These are phyloP conservation scores for Gossypium australe DNA, from an alignment of 345 rosid genomes.

Conservation along the genomic window DNA sequence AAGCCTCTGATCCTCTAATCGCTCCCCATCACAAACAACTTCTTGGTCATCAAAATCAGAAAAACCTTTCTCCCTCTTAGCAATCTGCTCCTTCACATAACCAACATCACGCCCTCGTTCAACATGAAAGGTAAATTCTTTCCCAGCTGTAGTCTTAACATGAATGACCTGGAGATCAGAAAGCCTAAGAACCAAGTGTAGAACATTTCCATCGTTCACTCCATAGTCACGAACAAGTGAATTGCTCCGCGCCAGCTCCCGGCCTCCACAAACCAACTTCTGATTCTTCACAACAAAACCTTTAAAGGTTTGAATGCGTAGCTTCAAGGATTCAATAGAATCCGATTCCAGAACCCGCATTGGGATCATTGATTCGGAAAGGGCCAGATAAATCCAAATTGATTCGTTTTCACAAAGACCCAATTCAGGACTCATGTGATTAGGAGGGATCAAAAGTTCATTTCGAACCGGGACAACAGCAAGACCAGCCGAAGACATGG, in stretches of 20 bases:
- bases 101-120: slow-evolving; percentile 65
- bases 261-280: slow-evolving; percentile 64
- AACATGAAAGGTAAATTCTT: slow-evolving; percentile 49
- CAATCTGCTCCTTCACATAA: slow-evolving; percentile 62
- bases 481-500: slow-evolving; percentile 59
- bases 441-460: slow-evolving; percentile 31
- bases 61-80: slow-evolving; percentile 40
- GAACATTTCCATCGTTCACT: slow-evolving; percentile 57
- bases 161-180: slow-evolving; percentile 62
- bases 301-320: slow-evolving; percentile 54
- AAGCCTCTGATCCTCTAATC: slow-evolving; percentile 57
- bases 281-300: slow-evolving; percentile 74
- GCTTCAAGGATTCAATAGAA: slow-evolving; percentile 63
- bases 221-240: slow-evolving; percentile 73
- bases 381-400: slow-evolving; percentile 38
- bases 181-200: slow-evolving; percentile 73
- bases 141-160: slow-evolving; percentile 53
- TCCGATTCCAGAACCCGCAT: slow-evolving; percentile 60
- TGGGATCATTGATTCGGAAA: slow-evolving; percentile 39
- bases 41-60: slow-evolving; percentile 57
- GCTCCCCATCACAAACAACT: slow-evolving; percentile 63
- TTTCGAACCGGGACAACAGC: slow-evolving; percentile 33
- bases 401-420: slow-evolving; percentile 35
- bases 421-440: slow-evolving; percentile 19
- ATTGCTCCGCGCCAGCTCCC: slow-evolving; percentile 58